Conservation (phyloP, 108 stramenopile genomes). For the Schizochytrium sp. region DNA sequence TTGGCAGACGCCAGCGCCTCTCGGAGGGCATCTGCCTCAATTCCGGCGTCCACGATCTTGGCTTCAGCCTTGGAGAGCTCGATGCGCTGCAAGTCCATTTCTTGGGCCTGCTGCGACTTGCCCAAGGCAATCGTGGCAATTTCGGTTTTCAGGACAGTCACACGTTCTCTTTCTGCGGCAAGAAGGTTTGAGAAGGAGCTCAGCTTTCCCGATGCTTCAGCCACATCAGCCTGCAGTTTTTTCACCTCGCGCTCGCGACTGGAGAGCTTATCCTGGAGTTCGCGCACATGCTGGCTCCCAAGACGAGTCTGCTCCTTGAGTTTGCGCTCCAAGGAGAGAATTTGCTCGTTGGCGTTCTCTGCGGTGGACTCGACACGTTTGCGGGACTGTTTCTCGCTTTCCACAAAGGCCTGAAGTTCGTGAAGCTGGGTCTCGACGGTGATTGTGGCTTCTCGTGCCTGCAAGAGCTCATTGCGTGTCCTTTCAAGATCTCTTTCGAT, state of each 20-base stretch:
- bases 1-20: not conserved
- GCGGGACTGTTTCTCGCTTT: not conserved
- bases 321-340: not conserved
- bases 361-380: not conserved
- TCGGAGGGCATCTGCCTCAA: not conserved
- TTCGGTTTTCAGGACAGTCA: not conserved
- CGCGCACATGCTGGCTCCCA: not conserved
- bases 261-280: not conserved
- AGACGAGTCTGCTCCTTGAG: slow-evolving; percentile 2
- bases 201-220: not conserved
- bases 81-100: not conserved
- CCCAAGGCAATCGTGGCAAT: not conserved
- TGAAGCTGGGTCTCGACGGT: not conserved
- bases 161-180: not conserved
- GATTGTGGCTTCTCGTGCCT: not conserved
- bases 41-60: not conserved
- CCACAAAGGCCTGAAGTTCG: not conserved
- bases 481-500: not conserved
- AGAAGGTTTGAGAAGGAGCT: not conserved
- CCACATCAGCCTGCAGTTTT: not conserved
- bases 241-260: not conserved
- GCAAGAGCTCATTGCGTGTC: not conserved
- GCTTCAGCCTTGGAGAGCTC: not conserved
- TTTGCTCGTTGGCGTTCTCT: not conserved
- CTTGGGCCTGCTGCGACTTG: not conserved